These are phyloP conservation scores for Colletotrichum sp. DNA, from an alignment of 2,329 filamentous ascomycete species.

Conservation along the genomic window DNA sequence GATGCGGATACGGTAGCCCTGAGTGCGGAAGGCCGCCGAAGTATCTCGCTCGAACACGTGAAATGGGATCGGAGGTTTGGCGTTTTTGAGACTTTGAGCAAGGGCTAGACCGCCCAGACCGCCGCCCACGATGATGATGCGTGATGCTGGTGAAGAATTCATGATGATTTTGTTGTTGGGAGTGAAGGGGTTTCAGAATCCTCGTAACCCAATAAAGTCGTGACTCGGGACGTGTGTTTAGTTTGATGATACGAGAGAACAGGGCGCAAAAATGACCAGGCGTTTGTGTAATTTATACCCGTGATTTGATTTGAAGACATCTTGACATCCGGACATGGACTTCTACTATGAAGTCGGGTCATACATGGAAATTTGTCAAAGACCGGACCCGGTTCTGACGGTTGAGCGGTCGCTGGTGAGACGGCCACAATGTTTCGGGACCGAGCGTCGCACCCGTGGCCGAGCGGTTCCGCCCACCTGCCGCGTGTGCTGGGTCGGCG, in stretches of 20 bases:
- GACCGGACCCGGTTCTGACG: background rate
- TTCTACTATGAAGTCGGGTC: background rate
- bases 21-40: conserved; percentile 58
- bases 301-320: background rate
- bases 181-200: fast-evolving
- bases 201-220: too few species aligned
- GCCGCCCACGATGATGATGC: background rate
- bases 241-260: background rate
- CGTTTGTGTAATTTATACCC: fast-evolving
- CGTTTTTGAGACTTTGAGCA: background rate
- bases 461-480: background rate
- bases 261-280: fast-evolving
- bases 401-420: background rate
- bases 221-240: background rate
- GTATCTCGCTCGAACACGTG: conserved; percentile 61
- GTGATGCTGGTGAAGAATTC: background rate
- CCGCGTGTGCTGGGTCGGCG: background rate
- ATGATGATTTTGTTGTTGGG: fast-evolving
- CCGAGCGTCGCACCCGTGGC: background rate
- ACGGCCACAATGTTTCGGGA: background rate
- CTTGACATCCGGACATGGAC: background rate
- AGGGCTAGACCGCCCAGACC: background rate
- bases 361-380: background rate
- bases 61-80: conserved; percentile 34
- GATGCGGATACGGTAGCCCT: conserved; percentile 66